Percentiles rank a stretch among this genome's conserved stretches.
phyloP scores from a whole-genome alignment of 2,329 filamentous ascomycete species.

The Chalaropsis thielavioides region DNA sequence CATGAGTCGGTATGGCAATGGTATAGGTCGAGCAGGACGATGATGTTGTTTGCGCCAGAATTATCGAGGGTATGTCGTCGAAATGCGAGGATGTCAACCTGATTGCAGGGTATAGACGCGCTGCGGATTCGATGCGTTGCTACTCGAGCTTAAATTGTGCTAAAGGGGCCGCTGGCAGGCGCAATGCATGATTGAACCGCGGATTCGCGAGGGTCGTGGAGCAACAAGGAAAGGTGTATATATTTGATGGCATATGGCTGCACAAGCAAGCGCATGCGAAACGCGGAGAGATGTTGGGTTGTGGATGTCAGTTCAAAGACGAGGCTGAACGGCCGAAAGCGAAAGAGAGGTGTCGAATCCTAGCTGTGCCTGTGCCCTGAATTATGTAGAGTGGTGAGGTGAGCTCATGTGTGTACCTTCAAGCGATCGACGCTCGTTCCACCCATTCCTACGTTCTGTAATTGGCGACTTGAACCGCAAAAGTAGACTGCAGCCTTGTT shows the following conservation, averaged over 20 bases:
- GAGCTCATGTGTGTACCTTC: neutral
- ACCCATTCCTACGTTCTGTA: conserved; percentile 1
- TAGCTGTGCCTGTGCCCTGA: neutral
- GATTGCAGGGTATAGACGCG: neutral
- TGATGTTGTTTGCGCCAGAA: neutral
- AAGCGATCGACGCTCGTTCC: conserved; percentile 6
- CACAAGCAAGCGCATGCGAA: neutral
- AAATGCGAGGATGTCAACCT: neutral
- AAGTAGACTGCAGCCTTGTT: conserved; percentile 13
- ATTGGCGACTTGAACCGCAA: neutral
- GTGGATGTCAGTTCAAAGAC: neutral
- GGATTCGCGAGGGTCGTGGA: neutral
- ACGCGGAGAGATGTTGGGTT: neutral
- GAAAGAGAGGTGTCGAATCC: neutral
- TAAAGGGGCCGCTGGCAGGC: conserved; percentile 1
- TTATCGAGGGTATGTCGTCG: neutral
- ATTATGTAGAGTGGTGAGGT: neutral
- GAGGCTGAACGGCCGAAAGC: neutral
- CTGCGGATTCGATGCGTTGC: conserved; percentile 3
- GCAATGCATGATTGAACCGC: conserved; percentile 9
- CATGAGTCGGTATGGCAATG: neutral
- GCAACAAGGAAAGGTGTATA: neutral
- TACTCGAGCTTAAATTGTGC: conserved; percentile 4
- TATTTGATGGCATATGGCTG: neutral
- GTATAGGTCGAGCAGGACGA: neutral